A percentile compares a stretch with the other conserved stretches of the same genome.
These are phyloP conservation scores for Phytophthora aleatoria DNA, from an alignment of 352 stramenopile species.

Conservation along the genomic window DNA sequence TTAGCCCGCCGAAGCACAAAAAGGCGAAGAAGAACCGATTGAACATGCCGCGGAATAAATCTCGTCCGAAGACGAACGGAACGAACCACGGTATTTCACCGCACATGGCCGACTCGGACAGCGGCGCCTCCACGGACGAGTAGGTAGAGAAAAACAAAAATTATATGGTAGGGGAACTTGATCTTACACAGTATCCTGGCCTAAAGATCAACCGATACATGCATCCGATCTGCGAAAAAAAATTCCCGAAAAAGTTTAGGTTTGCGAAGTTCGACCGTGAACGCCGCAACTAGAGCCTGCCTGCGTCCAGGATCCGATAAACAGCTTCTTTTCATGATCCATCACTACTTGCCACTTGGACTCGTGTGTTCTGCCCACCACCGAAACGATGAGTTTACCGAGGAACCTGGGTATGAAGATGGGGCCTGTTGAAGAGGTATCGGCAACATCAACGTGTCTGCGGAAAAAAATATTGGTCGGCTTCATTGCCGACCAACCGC, in stretches of 20 bases:
- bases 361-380: conserved; percentile 1
- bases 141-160: conserved; percentile 17
- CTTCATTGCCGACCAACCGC: conserved; percentile 1
- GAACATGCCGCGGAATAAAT: conserved; percentile 39
- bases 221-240: neutral
- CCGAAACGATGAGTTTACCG: conserved; percentile 12
- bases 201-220: neutral
- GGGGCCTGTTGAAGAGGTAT: neutral
- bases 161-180: conserved; percentile 24
- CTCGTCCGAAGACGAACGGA: conserved; percentile 24
- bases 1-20: conserved; percentile 28
- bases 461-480: neutral
- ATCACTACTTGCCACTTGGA: conserved; percentile 3
- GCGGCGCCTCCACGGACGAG: conserved; percentile 40
- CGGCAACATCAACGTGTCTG: neutral
- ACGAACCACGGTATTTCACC: conserved; percentile 40
- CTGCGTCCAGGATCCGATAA: neutral
- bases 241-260: neutral
- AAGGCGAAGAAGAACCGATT: conserved; percentile 35
- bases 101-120: conserved; percentile 47
- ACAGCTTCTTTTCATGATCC: conserved; percentile 12
- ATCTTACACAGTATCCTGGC: neutral
- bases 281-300: too few relatives aligned
- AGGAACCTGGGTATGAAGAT: conserved; percentile 4
- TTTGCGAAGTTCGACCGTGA: neutral